phyloP scores from a whole-genome alignment of 805 yeast species.

The Cephaloascus fragrans region DNA sequence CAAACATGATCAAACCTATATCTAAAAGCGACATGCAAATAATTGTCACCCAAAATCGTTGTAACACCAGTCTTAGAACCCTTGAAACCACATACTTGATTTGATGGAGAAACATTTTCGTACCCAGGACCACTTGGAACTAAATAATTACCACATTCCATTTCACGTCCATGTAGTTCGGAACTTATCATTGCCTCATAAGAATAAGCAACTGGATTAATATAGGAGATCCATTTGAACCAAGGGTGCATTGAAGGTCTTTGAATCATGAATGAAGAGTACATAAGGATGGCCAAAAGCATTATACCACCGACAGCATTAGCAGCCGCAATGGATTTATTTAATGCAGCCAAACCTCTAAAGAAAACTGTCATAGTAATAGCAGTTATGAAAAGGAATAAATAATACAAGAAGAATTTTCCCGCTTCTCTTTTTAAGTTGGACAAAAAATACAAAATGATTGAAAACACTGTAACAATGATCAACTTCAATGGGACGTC shows the following conservation, averaged over 20 bases:
- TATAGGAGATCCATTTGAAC: conserved; percentile 16
- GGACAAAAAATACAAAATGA: conserved; percentile 50
- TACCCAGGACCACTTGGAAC: conserved; percentile 25
- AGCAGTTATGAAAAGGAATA: conserved; percentile 34
- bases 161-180: conserved; percentile 22
- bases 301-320: conserved; percentile 1
- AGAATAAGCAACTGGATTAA: conserved; percentile 14
- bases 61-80: conserved; percentile 19
- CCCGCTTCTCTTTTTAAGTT: conserved; percentile 39
- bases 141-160: conserved; percentile 16
- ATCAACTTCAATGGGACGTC: conserved; percentile 54
- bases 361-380: conserved; percentile 42
- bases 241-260: conserved; percentile 17
- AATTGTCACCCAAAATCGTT: conserved; percentile 24
- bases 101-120: conserved; percentile 7
- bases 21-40: conserved; percentile 19
- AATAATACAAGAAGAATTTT: conserved; percentile 39
- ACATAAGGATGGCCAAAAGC: conserved; percentile 5
- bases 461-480: conserved; percentile 31
- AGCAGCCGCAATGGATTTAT: conserved; percentile 1
- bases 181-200: conserved; percentile 25
- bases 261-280: conserved; percentile 9
- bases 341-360: conserved; percentile 40
- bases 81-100: conserved; percentile 19
- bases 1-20: conserved; percentile 23